Conservation (phyloP, 768 basidiomycete genomes). For the Clitopilus hobsonii region DNA sequence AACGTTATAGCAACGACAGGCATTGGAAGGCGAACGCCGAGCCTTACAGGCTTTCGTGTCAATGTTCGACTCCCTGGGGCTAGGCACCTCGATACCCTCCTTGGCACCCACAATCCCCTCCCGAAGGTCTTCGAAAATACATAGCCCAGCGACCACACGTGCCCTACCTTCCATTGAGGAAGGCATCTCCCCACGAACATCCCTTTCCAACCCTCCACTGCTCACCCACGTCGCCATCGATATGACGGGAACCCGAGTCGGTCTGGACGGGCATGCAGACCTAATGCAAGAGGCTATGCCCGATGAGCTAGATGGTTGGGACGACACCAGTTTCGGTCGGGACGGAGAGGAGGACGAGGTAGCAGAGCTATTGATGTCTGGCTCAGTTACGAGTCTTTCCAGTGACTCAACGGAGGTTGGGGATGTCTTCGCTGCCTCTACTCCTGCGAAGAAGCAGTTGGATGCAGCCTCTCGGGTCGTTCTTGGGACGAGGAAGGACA, state of each 20-base stretch:
- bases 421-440: not conserved
- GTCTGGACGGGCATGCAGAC: not conserved
- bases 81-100: slow-evolving; percentile 35
- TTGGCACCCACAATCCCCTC: too few species aligned
- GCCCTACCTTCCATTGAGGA: not conserved
- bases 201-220: not conserved
- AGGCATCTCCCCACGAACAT: not conserved
- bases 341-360: not conserved
- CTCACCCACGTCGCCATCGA: not conserved
- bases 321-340: not conserved
- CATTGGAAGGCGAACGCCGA: slow-evolving; percentile 72
- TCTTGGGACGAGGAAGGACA: too few species aligned
- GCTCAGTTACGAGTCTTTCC: not conserved
- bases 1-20: slow-evolving; percentile 40
- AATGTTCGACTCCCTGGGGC: slow-evolving; percentile 74
- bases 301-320: not conserved
- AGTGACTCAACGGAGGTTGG: not conserved
- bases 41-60: slow-evolving; percentile 77
- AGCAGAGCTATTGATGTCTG: not conserved
- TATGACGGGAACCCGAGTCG: not conserved
- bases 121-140: not conserved
- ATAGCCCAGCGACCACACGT: not conserved
- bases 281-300: not conserved
- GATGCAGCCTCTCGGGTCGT: not conserved
- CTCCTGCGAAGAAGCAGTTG: not conserved